Base-by-base conservation (phyloP, 1,284 basidiomycete genomes). In the Ceratobasidium sp. region DNA sequence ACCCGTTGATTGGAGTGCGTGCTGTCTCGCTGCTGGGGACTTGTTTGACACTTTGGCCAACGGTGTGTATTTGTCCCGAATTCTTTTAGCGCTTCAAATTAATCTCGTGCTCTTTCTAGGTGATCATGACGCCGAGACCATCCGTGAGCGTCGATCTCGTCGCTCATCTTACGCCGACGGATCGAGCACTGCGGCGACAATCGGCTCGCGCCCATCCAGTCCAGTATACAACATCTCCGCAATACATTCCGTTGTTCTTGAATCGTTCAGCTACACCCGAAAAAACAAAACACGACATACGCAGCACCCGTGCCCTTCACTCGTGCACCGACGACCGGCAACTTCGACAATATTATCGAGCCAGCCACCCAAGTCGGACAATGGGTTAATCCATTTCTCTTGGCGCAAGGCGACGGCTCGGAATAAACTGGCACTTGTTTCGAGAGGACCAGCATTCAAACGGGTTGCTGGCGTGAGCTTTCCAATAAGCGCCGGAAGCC, bases 201-300 rank as follows among this genome's bases (percentile, higher is more conserved):
- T 95, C 64, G 96, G 96, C 35, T 95, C 94, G 1, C 90, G 95
- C 3, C 91, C 96, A 3, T 95, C 95, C 0, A 97, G 95, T 16
- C 89, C 94, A 46, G 90, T 91, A 0, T 96, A 93, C 1, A 94
- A 96, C 77, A 86, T 84, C 3, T 84, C 79, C 55, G 79, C 89
- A 80, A 93, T 91, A 83, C 71, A 59, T 14, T 74, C 71, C 44
- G 16, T 74, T 27, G n/a, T 46, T 16, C 91, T 88, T 82, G 94
- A 93, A 82, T 94, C 92, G 0, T 99, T 99, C 89, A 92, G 89
- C 98, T 99, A 81, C 98, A 98, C 83, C 96, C 97, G 0, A 83
- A 87, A 6, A 94, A 96, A 69, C 96, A 97, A 85, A 93, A 93
- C 3, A 95, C 98, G 79, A 92, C 92, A 0, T 97, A 30, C 27